Evolutionary conservation across 2,329 filamentous ascomycete genomes (phyloP).

Genomic region (Niveomyces coronatus): DNA sequence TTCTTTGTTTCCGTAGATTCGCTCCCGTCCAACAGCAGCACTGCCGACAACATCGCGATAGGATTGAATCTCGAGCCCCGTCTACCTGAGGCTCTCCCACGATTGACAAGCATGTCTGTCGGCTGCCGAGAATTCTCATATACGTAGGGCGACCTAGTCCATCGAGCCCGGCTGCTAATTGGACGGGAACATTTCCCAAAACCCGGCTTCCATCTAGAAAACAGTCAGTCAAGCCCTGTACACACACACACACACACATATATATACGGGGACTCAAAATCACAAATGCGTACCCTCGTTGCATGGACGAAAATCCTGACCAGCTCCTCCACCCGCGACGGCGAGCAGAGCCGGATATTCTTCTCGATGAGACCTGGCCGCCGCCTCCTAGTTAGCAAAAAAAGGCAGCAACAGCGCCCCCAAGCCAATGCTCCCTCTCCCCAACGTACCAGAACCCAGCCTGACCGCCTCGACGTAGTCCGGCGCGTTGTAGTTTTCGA

Average conservation of each 20-base stretch:
- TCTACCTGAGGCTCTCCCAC: too few relatives aligned
- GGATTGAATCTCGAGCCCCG: too few relatives aligned
- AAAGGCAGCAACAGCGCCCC: background rate
- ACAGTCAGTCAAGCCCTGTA: too few relatives aligned
- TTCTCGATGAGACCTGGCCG: constrained; percentile 60
- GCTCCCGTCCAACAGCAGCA: too few relatives aligned
- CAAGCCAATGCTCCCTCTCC: too few relatives aligned
- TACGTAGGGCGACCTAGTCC: too few relatives aligned
- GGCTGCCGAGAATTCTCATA: too few relatives aligned
- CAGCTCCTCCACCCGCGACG: constrained; percentile 67
- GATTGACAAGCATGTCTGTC: too few relatives aligned
- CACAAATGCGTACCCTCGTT: constrained; percentile 54
- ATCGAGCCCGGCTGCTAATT: constrained; percentile 14
- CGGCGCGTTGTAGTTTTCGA: constrained; percentile 75
- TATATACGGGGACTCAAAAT: background rate
- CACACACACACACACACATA: too few relatives aligned
- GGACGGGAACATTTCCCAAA: constrained; percentile 44
- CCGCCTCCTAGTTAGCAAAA: background rate
- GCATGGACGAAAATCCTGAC: constrained; percentile 77
- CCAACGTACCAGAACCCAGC: constrained; percentile 55
- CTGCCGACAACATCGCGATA: too few relatives aligned
- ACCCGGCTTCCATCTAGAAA: constrained; percentile 41
- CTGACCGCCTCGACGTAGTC: constrained; percentile 67
- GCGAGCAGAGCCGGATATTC: constrained; percentile 62
- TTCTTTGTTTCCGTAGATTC: too few relatives aligned